Evolutionary conservation across 2,329 filamentous ascomycete genomes (phyloP), one percentile per base, ranked within the genome.

Genomic region (Scedosporium minutisporum): DNA sequence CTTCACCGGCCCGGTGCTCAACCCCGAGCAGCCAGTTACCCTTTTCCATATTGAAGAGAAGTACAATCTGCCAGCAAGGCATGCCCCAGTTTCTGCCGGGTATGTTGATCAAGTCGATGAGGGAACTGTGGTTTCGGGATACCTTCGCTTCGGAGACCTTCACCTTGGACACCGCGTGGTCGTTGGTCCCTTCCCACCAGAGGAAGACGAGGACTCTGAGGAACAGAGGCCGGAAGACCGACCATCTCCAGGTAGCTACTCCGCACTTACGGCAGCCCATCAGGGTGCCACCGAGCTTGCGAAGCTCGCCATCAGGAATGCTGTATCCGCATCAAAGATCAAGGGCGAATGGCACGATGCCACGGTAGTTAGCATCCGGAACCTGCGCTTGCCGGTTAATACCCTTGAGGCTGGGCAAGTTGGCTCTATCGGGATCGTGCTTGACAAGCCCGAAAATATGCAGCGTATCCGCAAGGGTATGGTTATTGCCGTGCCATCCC

Each of bases 1-100:
- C 66, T 83, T 80, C 64, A 74, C 81, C n/a, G 81, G 82, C 1
- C 76, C 77, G 51, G 77, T 77, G 1, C 70, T 85, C 61, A 85
- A 86, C 63, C 84, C 84, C 0, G 80, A 86, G 64, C 81, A 84
- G 62, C 83, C 86, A 1, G 77, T 78, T 4, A 83, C 83, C 41
- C 76, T 97, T 1, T 97, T 97, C 69, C 90, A 97, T 70, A 84
- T 97, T 25, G 93, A 97, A 71, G 93, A 97, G 68, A 86, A 92
- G 1, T 97, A 96, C 72, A 89, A 84, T 63, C 82, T 93, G 14
- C 84, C 88, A 1, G 82, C 83, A 0, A 84, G 86, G 1, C 86
- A 86, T 65, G n/a, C 63, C 1, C 65, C 63, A 3, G 59, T 63
- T 29, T 51, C 42, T 12, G 41, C 61, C 9, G 78, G 62, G 70